A percentile compares a stretch with the other conserved stretches of the same genome.
These are phyloP conservation scores for Xerocomus nothofagi DNA, from an alignment of 1,284 basidiomycete genomes.

Conservation along the genomic window DNA sequence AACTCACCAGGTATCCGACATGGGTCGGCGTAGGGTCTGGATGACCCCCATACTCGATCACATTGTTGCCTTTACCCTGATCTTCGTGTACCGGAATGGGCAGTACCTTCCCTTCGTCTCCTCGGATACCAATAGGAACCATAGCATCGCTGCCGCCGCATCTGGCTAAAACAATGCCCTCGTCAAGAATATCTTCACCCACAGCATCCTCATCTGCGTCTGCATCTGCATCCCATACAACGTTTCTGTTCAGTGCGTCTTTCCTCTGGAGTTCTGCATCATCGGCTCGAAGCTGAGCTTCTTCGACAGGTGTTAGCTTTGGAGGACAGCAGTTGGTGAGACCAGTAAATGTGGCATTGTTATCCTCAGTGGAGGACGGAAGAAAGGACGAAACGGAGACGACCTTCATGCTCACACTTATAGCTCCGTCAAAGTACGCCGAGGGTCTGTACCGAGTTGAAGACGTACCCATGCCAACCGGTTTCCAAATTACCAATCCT, in stretches of 20 bases:
- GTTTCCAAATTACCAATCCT: constrained; percentile 66
- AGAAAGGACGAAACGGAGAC: constrained; percentile 70
- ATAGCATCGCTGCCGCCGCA: constrained; percentile 22
- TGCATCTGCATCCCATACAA: constrained; percentile 56
- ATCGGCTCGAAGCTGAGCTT: constrained; percentile 49
- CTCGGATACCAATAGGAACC: constrained; percentile 49
- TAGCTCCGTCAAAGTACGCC: constrained; percentile 9
- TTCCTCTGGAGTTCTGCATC: constrained; percentile 55
- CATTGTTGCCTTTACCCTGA: constrained; percentile 26
- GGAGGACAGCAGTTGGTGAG: constrained; percentile 40
- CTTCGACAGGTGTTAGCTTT: constrained; percentile 55
- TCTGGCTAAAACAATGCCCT: constrained; percentile 38
- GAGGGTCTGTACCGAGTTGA: neutral
- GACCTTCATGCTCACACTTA: constrained; percentile 65
- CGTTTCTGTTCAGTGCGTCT: constrained; percentile 43
- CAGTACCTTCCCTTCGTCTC: constrained; percentile 45
- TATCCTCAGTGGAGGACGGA: constrained; percentile 61
- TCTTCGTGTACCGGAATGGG: constrained; percentile 34
- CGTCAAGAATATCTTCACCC: constrained; percentile 50
- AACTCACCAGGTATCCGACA: constrained; percentile 56
- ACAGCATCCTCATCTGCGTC: constrained; percentile 52
- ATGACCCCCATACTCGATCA: constrained; percentile 50
- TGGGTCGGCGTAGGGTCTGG: constrained; percentile 54
- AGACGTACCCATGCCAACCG: constrained; percentile 65
- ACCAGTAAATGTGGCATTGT: constrained; percentile 58